Conservation (phyloP, 2,329 filamentous ascomycete genomes). For the Annulohypoxylon truncatum region DNA sequence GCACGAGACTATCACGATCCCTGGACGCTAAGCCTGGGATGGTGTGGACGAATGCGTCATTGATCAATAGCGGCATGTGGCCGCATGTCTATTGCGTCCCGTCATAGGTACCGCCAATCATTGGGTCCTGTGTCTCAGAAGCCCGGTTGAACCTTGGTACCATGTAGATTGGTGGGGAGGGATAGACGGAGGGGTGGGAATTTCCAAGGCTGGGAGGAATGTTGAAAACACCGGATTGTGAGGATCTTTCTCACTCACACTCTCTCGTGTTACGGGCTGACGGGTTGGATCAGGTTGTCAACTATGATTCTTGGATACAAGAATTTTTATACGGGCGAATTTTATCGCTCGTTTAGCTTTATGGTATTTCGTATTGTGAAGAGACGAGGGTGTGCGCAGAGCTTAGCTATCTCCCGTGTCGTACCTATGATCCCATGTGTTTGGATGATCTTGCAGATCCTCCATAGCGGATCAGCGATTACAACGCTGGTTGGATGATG, state of each 20-base stretch:
- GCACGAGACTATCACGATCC: constrained; percentile 30
- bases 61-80: constrained; percentile 43
- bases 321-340: constrained; percentile 1
- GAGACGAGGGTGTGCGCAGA: constrained; percentile 36
- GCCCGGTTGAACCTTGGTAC: constrained; percentile 38
- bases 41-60: constrained; percentile 48
- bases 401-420: constrained; percentile 34
- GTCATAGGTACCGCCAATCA: constrained; percentile 44
- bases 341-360: constrained; percentile 18
- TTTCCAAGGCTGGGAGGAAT: constrained; percentile 22
- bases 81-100: constrained; percentile 32
- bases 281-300: background rate
- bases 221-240: constrained; percentile 24
- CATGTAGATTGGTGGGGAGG: constrained; percentile 22
- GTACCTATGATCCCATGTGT: constrained; percentile 45
- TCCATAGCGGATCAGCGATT: constrained; percentile 28
- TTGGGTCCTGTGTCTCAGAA: constrained; percentile 42
- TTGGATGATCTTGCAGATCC: constrained; percentile 47
- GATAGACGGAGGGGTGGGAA: constrained; percentile 19
- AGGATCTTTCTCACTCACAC: too few relatives aligned
- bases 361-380: constrained; percentile 27
- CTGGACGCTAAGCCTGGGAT: constrained; percentile 20
- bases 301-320: background rate
- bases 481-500: constrained; percentile 37
- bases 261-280: background rate